Evolutionary conservation across 805 yeast genomes (phyloP).

Genomic region (Pichia rugopelliculosa): DNA sequence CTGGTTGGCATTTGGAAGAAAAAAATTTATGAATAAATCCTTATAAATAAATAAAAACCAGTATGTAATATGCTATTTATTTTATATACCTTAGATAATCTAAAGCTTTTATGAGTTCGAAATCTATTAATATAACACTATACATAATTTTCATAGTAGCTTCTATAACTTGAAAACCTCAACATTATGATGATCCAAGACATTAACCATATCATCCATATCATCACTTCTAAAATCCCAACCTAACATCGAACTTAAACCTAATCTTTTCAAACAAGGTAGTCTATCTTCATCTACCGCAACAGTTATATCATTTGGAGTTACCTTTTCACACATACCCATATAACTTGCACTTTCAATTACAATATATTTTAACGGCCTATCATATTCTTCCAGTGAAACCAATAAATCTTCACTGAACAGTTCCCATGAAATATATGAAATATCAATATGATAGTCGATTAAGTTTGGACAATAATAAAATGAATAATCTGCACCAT

Average conservation of each 20-base stretch:
- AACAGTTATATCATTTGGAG: conserved; percentile 82
- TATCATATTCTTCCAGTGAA: conserved; percentile 21
- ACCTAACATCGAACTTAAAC: conserved; percentile 71
- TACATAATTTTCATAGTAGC: not conserved
- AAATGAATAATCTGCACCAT: conserved; percentile 68
- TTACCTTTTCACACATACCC: conserved; percentile 76
- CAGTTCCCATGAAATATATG: conserved; percentile 54
- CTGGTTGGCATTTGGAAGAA: conserved; percentile 94
- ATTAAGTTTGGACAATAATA: conserved; percentile 67
- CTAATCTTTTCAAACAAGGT: conserved; percentile 55
- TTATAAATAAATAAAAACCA: conserved; percentile 30
- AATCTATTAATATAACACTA: not conserved
- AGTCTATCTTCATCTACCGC: conserved; percentile 75
- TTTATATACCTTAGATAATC: not conserved
- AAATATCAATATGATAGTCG: conserved; percentile 65
- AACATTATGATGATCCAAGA: conserved; percentile 63
- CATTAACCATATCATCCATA: conserved; percentile 55
- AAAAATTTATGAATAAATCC: conserved; percentile 92
- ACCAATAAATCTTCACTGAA: conserved; percentile 41
- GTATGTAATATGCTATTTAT: not conserved
- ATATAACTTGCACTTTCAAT: conserved; percentile 81
- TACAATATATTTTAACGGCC: conserved; percentile 54
- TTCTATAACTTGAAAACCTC: conserved; percentile 13
- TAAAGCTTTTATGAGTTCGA: not conserved
- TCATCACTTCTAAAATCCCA: conserved; percentile 70